A percentile compares a stretch with the other conserved stretches of the same genome.
Evolutionary conservation across 352 stramenopile genomes (phyloP).

Genomic region (Halophytophthora polymorphica): DNA sequence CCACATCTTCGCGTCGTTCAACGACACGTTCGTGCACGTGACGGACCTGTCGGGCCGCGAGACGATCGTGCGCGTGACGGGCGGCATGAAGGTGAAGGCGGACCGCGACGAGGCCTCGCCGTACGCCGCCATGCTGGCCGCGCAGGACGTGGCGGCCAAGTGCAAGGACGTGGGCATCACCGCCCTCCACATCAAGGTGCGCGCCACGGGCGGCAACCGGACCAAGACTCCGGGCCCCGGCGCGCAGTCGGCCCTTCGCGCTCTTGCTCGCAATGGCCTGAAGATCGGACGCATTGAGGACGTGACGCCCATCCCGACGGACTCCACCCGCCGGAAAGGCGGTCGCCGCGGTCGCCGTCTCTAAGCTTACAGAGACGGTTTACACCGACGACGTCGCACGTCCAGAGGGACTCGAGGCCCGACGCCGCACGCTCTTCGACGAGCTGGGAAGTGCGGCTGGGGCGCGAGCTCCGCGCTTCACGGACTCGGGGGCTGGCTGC

Average conservation of each 20-base stretch:
- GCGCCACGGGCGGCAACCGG: constrained; percentile 98
- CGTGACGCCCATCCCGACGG: constrained; percentile 99
- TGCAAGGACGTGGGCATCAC: constrained; percentile 98
- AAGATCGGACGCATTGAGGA: constrained; percentile 99
- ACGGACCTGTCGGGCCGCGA: constrained; percentile 99
- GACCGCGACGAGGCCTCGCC: constrained; percentile 99
- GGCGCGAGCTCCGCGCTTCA: no score
- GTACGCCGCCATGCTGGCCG: constrained; percentile 99
- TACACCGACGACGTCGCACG: not conserved
- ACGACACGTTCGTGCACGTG: constrained; percentile 99
- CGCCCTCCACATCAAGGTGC: constrained; percentile 99
- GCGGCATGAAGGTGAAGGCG: constrained; percentile 99
- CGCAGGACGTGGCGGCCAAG: constrained; percentile 97
- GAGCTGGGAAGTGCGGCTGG: no score
- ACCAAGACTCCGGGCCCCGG: constrained; percentile 97
- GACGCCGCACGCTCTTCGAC: constrained; percentile 1
- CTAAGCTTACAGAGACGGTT: constrained; percentile 82
- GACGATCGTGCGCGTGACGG: constrained; percentile 99
- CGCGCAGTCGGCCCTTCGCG: constrained; percentile 97
- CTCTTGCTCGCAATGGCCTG: constrained; percentile 98
- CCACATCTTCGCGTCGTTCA: constrained; percentile 99
- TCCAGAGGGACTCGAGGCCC: constrained; percentile 6
- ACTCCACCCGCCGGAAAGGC: constrained; percentile 98
- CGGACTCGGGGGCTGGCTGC: no score
- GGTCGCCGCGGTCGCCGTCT: constrained; percentile 99